Evolutionary conservation across 108 stramenopile genomes (phyloP), one percentile per base, ranked within the genome.

Genomic region (Fragilaria radians): DNA sequence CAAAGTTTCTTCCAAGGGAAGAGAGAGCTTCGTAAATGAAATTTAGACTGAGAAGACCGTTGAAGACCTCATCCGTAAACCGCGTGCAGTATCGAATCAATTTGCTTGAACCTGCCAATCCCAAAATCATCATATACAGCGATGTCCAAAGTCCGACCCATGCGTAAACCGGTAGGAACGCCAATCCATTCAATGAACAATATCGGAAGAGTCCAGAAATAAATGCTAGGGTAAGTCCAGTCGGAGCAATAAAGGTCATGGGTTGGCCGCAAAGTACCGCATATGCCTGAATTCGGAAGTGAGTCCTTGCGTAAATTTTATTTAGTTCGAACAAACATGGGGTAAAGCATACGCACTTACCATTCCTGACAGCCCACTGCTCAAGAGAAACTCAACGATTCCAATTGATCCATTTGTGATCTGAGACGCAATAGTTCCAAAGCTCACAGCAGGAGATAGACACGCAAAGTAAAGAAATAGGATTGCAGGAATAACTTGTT

Each of bases 31-130:
- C 97, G 54, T 93, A 93, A 33, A 96, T 83, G 63, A 98, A 98
- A 64, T 94, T 98, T 27, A 95, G 42, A 58, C 92, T 92, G 9
- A 98, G 74, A 26, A 98, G 69, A 29, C 86, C 91, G 62, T 96
- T 96, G 79, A 98, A 98, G 3, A 98, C 80, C 36, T 98, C 97
- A 56, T 98, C 97, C 0, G 97, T 98, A 74, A 98, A 98, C 14
- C 92, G 84, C 32, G 97, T 98, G 54, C 94, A 96, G 61, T 73
- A 95, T 42, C 88, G 80, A 65, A 97, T 95, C 48, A 93, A 50
- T 46, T 81, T 73, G 34, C 84, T 85, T 1, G 95, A 87, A 47
- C 91, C 92, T 25, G 72, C 65, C 18, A 94, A 48, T 14, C 94
- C 89, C 30, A 96, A 71, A 23, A 84, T 29, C 5, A 85, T 67